These are phyloP conservation scores for Fusarium nygamai DNA, from an alignment of 2,329 filamentous ascomycete genomes.

Conservation along the genomic window DNA sequence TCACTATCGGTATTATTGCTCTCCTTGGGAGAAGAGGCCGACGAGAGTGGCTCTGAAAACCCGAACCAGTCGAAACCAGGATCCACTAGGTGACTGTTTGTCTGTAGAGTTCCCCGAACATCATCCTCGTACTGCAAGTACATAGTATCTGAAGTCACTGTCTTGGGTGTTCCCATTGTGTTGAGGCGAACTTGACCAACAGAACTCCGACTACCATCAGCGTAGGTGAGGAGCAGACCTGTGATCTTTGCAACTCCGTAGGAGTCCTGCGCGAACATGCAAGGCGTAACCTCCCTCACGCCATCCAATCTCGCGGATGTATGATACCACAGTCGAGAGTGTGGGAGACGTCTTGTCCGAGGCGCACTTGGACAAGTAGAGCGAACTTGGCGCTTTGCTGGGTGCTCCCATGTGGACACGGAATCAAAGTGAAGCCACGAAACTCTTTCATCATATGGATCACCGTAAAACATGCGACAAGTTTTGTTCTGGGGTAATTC, in stretches of 20 bases:
- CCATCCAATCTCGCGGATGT: background rate
- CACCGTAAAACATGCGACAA: background rate
- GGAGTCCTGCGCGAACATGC: too few relatives aligned
- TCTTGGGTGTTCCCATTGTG: background rate
- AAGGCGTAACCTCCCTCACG: background rate
- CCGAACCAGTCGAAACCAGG: background rate
- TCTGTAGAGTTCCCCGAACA: too few relatives aligned
- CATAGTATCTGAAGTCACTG: background rate
- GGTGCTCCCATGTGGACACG: background rate
- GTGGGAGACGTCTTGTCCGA: too few relatives aligned
- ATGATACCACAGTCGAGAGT: background rate
- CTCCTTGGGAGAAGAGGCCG: accelerated
- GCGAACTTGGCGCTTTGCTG: accelerated
- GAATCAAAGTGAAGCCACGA: background rate
- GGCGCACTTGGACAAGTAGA: background rate
- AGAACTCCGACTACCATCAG: background rate
- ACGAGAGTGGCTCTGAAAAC: background rate
- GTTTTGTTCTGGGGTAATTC: background rate
- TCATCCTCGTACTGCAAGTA: background rate
- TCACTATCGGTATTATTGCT: background rate
- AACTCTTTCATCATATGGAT: accelerated
- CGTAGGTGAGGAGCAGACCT: background rate
- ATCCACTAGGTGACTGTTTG: too few relatives aligned
- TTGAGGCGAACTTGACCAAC: background rate
- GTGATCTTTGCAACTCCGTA: background rate